Evolutionary conservation across 2,329 filamentous ascomycete genomes (phyloP), one percentile per base, ranked within the genome.

Genomic region (Venturia pyrina): DNA sequence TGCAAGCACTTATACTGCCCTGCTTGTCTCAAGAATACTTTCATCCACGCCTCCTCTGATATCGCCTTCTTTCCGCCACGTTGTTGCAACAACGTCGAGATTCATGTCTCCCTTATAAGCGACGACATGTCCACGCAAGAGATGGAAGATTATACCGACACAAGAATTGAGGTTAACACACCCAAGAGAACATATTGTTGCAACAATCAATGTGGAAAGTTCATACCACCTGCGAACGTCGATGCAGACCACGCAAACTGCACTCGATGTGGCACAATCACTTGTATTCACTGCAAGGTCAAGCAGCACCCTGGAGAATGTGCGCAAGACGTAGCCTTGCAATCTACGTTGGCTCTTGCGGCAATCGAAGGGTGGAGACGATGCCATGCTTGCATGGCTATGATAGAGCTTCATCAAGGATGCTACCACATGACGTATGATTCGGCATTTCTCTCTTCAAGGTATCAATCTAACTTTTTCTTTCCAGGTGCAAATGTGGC

Each of bases 1-100:
- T 60, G 56, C 15, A 60, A 60, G 37, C 56, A 60, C 56, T 17
- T 60, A 34, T 60, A 60, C 15, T 60, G 56, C 17, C 56, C 5
- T 15, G 15, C 13, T 13, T 60, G 56, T 21, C 56, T 60, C 17
- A 60, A 60, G 15, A 5, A 34, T 6, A 34, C 15, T 10, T 60
- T 60, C 24, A 60, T 60, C 2, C 56, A 60, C 24, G 56, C 56
- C 19, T 7, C 56, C 5, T 60, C 56, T 21, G 56, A 60, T 11
- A 60, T 60, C 6, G 37, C 56, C 2, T 60, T 19, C 17, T 60
- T 60, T 28, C 56, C 56, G 4, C 56, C 56, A 19, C 56, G 24
- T 15, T 60, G 56, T 10, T 60, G 56, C 28, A 24, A 50, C 28
- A 24, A 50, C 7, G 28, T 60, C 8, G 56, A 60, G 37, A 60